These are phyloP conservation scores for Cordyceps javanica DNA, from an alignment of 2,329 filamentous ascomycete species.

Conservation along the genomic window DNA sequence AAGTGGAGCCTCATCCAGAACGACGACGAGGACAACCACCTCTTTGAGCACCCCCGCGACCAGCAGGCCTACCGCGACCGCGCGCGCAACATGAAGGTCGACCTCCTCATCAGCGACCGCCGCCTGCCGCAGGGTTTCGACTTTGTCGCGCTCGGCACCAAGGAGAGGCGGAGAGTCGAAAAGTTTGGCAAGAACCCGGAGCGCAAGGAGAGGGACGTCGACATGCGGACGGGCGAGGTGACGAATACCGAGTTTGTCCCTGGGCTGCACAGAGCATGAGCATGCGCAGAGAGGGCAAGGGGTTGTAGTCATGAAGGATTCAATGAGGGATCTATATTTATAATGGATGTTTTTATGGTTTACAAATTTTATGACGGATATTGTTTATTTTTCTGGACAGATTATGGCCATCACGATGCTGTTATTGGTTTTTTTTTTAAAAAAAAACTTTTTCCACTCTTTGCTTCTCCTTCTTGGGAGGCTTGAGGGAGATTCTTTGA, in stretches of 20 bases:
- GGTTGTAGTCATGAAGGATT: too few species aligned
- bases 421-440: too few species aligned
- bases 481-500: too few species aligned
- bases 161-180: constrained; percentile 39
- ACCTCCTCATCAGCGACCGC: constrained; percentile 39
- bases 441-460: too few species aligned
- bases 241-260: not conserved
- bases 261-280: too few species aligned
- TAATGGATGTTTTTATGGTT: too few species aligned
- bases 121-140: constrained; percentile 44
- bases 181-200: constrained; percentile 41
- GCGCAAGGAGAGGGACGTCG: not conserved
- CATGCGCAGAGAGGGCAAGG: too few species aligned
- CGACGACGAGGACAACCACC: constrained; percentile 18
- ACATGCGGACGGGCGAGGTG: not conserved
- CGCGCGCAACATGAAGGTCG: constrained; percentile 51
- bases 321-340: too few species aligned
- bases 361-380: too few species aligned
- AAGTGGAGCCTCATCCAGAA: constrained; percentile 28
- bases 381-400: too few species aligned
- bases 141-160: constrained; percentile 41
- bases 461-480: too few species aligned
- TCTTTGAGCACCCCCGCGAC: constrained; percentile 39
- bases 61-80: constrained; percentile 54
- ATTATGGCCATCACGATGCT: too few species aligned